Evolutionary conservation across 1,139 yeast species (phyloP), one percentile per base, ranked within the genome.

Genomic region (Wickerhamomyces sp.): DNA sequence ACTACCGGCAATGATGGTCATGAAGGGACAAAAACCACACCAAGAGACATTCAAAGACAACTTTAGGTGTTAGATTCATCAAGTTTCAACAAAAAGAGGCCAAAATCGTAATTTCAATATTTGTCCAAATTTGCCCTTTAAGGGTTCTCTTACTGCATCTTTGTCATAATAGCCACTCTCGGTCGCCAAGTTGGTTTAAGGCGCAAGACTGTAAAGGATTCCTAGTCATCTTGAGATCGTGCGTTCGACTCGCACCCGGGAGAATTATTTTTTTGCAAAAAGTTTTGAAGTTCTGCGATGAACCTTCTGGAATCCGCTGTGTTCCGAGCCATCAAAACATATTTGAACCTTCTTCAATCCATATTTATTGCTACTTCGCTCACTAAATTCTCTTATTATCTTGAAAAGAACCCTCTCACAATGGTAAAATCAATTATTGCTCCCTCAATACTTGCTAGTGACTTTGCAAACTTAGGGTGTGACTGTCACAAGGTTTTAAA

Each of bases 401-500:
- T 15, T 27, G 39, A 2, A 37, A 32, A 30, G n/a, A 33, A 33
- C n/a, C 10, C 34, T 14, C 10, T 6, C 26, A 50, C 34, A 44
- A 85, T 85, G 94, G 90, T 84, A 46, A 75, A 79, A 63, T 75
- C 96, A 45, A 83, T 89, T 60, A 80, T 93, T 59, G 97, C 98
- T n/a, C 99, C 99, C 34, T 89, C 97, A 35, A 86, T 93, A 51
- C 77, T 93, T 49, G 95, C 98, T n/a, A 85, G 95, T 42, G 96
- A 93, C 63, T 93, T 91, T 62, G 84, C 96, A 58, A 78, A 88
- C 59, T 71, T 91, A 53, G 97, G 95, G 42, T 79, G 89, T 55
- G 93, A 90, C 54, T 89, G 97, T 66, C 86, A 84, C 63, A 75
- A 77, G 48, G 85, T 91, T 69, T 81, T 88, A 57, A 79, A 81